Conservation (phyloP, 257 asterid genomes). For the Solanum chiquidenum region DNA sequence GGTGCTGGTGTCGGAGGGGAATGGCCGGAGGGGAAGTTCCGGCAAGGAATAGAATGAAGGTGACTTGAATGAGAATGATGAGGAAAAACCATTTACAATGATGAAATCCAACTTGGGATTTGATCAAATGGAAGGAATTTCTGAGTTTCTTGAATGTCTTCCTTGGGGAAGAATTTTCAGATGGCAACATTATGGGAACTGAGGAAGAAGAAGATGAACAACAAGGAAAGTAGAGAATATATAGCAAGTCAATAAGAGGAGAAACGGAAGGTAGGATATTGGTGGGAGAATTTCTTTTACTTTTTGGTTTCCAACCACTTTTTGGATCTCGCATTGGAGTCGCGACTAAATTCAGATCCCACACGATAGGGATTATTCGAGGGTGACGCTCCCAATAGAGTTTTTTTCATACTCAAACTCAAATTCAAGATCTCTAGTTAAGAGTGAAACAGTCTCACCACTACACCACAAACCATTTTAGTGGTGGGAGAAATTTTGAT, state of each 20-base stretch:
- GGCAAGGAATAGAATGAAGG: constrained; percentile 9
- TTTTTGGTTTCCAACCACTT: background rate
- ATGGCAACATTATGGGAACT: background rate
- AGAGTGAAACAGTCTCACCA: background rate
- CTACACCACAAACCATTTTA: background rate
- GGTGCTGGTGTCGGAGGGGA: background rate
- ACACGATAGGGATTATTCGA: too few relatives aligned
- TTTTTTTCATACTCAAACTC: too few relatives aligned
- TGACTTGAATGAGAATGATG: constrained; percentile 1
- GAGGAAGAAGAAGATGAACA: background rate
- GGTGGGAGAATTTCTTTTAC: background rate
- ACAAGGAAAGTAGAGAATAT: background rate
- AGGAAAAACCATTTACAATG: constrained; percentile 6
- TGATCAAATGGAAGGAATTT: background rate
- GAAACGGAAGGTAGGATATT: background rate
- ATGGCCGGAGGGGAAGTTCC: constrained; percentile 8
- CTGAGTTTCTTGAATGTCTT: constrained; percentile 4
- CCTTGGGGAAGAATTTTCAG: constrained; percentile 1
- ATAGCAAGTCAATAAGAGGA: background rate
- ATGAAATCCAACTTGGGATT: constrained; percentile 5
- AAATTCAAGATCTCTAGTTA: fast-evolving
- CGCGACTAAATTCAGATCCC: fast-evolving
- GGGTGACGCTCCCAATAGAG: fast-evolving
- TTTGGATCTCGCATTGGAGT: too few relatives aligned
- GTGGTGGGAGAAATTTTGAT: background rate